phyloP scores from a whole-genome alignment of 331 rosid genomes.

The Dryas integrifolia region DNA sequence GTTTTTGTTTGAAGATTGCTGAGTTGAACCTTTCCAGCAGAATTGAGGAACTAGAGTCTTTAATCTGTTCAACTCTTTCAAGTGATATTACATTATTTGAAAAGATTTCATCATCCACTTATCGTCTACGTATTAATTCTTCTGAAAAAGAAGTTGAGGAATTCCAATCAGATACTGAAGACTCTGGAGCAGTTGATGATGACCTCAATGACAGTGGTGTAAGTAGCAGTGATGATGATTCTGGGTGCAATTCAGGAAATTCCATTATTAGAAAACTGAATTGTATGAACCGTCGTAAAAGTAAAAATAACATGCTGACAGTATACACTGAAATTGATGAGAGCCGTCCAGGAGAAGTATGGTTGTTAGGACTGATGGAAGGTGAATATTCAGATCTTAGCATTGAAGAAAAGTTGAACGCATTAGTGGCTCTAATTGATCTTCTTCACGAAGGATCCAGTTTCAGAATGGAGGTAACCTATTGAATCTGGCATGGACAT shows the following conservation, averaged over 20 bases:
- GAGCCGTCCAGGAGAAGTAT: conserved; percentile 85
- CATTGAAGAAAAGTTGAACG: conserved; percentile 84
- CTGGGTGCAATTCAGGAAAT: conserved; percentile 45
- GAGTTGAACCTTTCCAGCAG: conserved; percentile 67
- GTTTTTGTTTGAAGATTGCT: conserved; percentile 53
- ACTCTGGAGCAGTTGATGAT: conserved; percentile 82
- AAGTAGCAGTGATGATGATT: conserved; percentile 63
- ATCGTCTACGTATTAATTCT: conserved; percentile 70
- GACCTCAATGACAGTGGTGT: conserved; percentile 41
- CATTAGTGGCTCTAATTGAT: conserved; percentile 74
- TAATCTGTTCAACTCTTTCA: conserved; percentile 71
- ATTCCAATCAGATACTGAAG: conserved; percentile 72
- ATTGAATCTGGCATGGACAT: conserved; percentile 8
- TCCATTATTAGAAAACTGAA: conserved; percentile 39
- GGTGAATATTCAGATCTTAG: conserved; percentile 87
- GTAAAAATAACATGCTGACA: conserved; percentile 34
- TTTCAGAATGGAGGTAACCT: conserved; percentile 70
- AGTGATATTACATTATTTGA: conserved; percentile 94
- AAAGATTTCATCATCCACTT: conserved; percentile 82
- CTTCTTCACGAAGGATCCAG: conserved; percentile 80
- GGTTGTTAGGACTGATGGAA: conserved; percentile 93
- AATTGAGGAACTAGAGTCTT: conserved; percentile 67
- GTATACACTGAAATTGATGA: conserved; percentile 82
- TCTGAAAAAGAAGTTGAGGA: conserved; percentile 56
- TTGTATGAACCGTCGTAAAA: conserved; percentile 27